Evolutionary conservation across 2,329 filamentous ascomycete genomes (phyloP).

Genomic region (Amesomyces nigricolor): DNA sequence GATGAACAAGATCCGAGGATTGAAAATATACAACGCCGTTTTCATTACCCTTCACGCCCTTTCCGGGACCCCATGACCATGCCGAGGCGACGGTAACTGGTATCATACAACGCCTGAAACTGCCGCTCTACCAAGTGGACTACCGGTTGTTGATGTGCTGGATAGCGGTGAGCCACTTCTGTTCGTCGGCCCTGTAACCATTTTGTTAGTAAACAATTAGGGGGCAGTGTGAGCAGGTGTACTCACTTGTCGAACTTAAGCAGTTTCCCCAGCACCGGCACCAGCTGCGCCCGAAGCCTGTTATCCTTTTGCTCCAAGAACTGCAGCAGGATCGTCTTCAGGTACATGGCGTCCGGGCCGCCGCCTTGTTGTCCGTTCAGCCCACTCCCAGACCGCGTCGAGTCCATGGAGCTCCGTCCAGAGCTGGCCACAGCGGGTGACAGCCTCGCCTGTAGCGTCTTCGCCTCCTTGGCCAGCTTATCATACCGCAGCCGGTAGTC

Average conservation of each 20-base stretch:
- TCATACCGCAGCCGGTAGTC: slow-evolving; percentile 73
- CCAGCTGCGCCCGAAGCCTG: slow-evolving; percentile 66
- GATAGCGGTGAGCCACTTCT: slow-evolving; percentile 80
- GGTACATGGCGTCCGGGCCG: slow-evolving; percentile 55
- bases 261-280: slow-evolving; percentile 71
- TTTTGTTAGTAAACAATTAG: slow-evolving; percentile 19
- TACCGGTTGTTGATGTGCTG: slow-evolving; percentile 42
- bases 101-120: background rate
- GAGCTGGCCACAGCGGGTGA: slow-evolving; percentile 30
- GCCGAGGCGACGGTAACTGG: background rate
- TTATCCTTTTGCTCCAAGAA: slow-evolving; percentile 78
- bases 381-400: slow-evolving; percentile 35
- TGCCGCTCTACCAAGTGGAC: background rate
- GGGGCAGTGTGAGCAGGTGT: background rate
- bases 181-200: slow-evolving; percentile 56
- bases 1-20: too few relatives aligned
- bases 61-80: background rate
- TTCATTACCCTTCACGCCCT: background rate
- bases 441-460: slow-evolving; percentile 46
- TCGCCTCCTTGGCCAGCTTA: slow-evolving; percentile 66
- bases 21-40: too few relatives aligned
- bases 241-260: slow-evolving; percentile 71
- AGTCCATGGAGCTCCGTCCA: slow-evolving; percentile 42
- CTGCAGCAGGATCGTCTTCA: slow-evolving; percentile 76
- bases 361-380: slow-evolving; percentile 21